These are phyloP conservation scores for Salix caprea DNA, from an alignment of 345 rosid genomes.

Conservation along the genomic window DNA sequence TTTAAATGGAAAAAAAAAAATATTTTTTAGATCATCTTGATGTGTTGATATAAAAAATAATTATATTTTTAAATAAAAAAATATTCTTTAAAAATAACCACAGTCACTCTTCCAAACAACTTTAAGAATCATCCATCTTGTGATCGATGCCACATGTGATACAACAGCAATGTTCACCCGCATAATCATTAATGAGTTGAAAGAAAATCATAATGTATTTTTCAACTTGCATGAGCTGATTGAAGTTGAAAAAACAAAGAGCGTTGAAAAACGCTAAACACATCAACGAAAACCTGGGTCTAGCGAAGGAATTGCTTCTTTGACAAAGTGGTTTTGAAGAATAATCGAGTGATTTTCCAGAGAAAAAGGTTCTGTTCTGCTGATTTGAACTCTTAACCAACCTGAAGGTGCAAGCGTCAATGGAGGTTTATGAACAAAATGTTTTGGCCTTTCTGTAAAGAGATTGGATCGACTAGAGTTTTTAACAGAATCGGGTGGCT, in stretches of 20 bases:
- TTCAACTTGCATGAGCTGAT: not conserved
- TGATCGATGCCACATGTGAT: not conserved
- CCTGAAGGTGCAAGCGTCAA: no score
- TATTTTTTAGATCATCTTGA: no score
- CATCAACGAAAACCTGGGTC: not conserved
- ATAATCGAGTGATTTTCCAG: not conserved
- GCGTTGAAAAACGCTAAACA: not conserved
- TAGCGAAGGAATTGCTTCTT: not conserved
- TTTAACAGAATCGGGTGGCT: not conserved
- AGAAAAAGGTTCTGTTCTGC: no score
- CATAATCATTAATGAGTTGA: not conserved
- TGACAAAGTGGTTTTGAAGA: not conserved
- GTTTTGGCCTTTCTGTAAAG: not conserved
- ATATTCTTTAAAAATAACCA: no score
- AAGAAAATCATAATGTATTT: not conserved
- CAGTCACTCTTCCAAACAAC: rapidly evolving
- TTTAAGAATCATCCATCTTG: not conserved
- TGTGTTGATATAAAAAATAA: no score
- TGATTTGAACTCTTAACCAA: no score
- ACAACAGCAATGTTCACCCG: not conserved
- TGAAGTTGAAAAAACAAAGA: not conserved
- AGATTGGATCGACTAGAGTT: not conserved
- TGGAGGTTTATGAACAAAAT: no score
- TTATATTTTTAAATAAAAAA: no score
- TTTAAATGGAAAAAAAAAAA: no score